Base-by-base conservation (phyloP, 371 early-diverging fungal species). In the Mycotypha africana region DNA sequence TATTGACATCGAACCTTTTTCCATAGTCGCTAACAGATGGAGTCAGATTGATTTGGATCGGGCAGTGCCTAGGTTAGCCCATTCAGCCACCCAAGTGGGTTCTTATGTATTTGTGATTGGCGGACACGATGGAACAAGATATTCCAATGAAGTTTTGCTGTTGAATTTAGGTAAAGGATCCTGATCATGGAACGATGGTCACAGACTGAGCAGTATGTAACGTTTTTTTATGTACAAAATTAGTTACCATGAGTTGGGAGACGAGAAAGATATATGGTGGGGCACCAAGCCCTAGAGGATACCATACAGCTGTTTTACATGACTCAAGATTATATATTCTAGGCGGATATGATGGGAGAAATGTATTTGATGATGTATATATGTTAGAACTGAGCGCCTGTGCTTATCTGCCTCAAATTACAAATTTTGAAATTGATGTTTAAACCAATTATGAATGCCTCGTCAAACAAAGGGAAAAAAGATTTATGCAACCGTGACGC, bases 21-120 rank as follows among this genome's bases (percentile, higher is more conserved):
- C 42, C 20, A 11, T 51, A 23, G 39, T 37, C 9, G 20, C 21
- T 1, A 20, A 25, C 1, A 37, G 48, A 23, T 90, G 91, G 91
- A 62, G 62, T 24, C 78, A 81, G 40, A 70, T 85, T 23, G 72
- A 81, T 16, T 60, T 84, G 19, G 79, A 84, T 47, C 73, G 78
- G 36, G 68, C 74, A 2, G 56, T 86, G 25, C 86, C 87, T 25
- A 74, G 95, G 10, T 67, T 94, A 34, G 86, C 88, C 1, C 95
- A 94, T 62, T 78, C 93, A 4, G 71, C 92, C 4, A 88, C 89
- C 6, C 87, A 84, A 49, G 91, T 94, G 0, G 95, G 95, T 8
- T 82, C 88, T 15, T 93, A 91, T 58, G 65, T 94, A 20, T 93
- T 92, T 70, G 76, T 93, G 6, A 62, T 91, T 48, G 88, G 92